Base-by-base conservation (phyloP, 2,329 filamentous ascomycete genomes). In the Lasiodiplodia theobromae region DNA sequence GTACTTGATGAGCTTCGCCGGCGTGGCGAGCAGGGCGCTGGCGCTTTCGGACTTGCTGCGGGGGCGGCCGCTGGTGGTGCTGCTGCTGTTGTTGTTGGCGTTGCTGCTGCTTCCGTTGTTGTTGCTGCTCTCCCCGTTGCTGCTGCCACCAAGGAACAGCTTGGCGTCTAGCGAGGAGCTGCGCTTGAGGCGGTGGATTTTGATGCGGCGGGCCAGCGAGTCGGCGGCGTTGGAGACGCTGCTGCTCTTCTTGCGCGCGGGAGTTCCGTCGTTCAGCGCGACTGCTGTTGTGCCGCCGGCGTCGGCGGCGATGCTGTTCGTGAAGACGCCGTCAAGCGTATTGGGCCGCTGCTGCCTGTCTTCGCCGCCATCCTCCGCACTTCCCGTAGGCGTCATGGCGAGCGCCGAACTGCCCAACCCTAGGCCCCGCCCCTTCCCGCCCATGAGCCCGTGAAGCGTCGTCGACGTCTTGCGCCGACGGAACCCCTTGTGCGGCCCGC, bases 401-500 rank as follows among this genome's bases (percentile, higher is more conserved):
- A 64, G 31, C 28, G 44, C 60, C 23, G 31, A 64, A 14, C 25
- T 11, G 6, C 40, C 40, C 37, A 63, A 10, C 28, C 58, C 58
- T 25, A 49, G 23, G 1, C 60, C 47, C 28, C 37, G 18, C 8
- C 44, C 47, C n/a, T 44, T 23, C 12, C 44, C 60, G 11, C 23
- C 23, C n/a, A n/a, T 31, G 47, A 51, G 18, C 14, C 58, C 58
- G 18, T 37, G 44, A 18, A 63, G 40, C 49, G 52, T 10, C 7
- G 53, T 38, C 40, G 65, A 56, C 7, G 18, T 44, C 65, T 28
- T 58, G 34, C 65, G 52, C 18, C 65, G 51, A 10, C 65, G 23
- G 51, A 57, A 38, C 25, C 44, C 53, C 40, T 58, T 49, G 53
- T 14, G 38, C 38, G 28, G 14, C 8, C 8, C 38, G 38, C 53